Base-by-base conservation (phyloP, 164 flowering plant genomes). In the Malania oleifera region DNA sequence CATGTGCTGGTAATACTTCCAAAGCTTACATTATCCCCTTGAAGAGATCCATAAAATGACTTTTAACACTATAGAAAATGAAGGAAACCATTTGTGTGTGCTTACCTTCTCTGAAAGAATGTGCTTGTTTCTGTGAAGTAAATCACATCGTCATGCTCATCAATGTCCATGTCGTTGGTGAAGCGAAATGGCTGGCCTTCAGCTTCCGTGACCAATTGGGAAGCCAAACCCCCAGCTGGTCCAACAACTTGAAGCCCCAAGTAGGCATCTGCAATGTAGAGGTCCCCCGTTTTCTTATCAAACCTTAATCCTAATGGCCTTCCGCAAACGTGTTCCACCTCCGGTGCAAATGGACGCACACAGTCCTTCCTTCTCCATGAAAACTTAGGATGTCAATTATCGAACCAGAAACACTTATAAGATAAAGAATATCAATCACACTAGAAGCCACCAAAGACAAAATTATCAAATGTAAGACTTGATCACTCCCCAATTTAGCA, bases 211-310 rank as follows among this genome's bases (percentile, higher is more conserved):
- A 67, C 79, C 9, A 84, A 5, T 29, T 26, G 72, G 17, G 80
- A 68, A 27, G 91, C 86, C 54, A 80, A 31, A 24, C 91, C 91
- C 48, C 91, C 91, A 15, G 37, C 46, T 12, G 83, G 78, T 11
- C 85, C 88, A 7, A 85, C 88, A 0, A 76, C 82, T 7, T 47
- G 72, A 50, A 85, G 77, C 48, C 91, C 91, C 8, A 75, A 61
- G 60, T 82, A 85, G 9, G 86, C 88, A 75, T 85, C 91, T 8
- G 87, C 85, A 58, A 85, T 74, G 62, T 79, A 82, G 28, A 85
- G 79, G 61, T 85, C 72, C 49, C 91, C 87, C 1, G 75, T 85
- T 63, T 73, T 78, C 64, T 74, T 64, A 22, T 85, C 71, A 56
- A 85, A 85, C 39, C 75, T 46, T 6, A 85, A 64, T 20, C 87